These are phyloP conservation scores for Allantophomopsis cytisporea DNA, from an alignment of 2,329 filamentous ascomycete genomes.

Conservation along the genomic window DNA sequence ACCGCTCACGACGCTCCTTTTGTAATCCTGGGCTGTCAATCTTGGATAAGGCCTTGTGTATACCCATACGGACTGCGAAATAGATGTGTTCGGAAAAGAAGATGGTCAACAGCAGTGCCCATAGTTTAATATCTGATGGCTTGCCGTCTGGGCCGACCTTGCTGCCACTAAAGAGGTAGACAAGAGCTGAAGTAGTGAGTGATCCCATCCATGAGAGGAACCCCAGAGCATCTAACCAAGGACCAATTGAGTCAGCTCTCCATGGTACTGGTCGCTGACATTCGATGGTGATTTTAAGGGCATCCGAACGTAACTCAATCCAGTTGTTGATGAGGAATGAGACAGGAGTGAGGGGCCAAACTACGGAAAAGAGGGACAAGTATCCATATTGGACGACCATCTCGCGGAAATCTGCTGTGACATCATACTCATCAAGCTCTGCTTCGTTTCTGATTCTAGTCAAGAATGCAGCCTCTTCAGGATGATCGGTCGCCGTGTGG, in stretches of 20 bases:
- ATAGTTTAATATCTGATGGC: slow-evolving; percentile 59
- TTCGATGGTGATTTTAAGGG: slow-evolving; percentile 83
- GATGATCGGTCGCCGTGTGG: slow-evolving; percentile 45
- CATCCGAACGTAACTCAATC: slow-evolving; percentile 86
- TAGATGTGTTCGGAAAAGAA: slow-evolving; percentile 85
- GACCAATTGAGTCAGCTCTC: slow-evolving; percentile 86
- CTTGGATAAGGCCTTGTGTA: slow-evolving; percentile 62
- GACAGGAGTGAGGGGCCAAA: slow-evolving; percentile 86
- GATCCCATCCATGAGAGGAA: slow-evolving; percentile 93
- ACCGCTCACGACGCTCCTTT: slow-evolving; percentile 73
- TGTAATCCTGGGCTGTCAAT: slow-evolving; percentile 78
- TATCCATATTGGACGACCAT: slow-evolving; percentile 87
- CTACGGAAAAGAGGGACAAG: slow-evolving; percentile 77
- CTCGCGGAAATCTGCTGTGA: slow-evolving; percentile 80
- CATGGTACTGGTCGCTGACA: slow-evolving; percentile 82
- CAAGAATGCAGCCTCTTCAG: slow-evolving; percentile 72
- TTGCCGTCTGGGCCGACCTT: slow-evolving; percentile 50
- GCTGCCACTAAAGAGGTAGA: slow-evolving; percentile 74
- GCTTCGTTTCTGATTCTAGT: slow-evolving; percentile 71
- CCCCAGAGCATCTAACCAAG: slow-evolving; percentile 74
- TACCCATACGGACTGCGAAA: slow-evolving; percentile 59
- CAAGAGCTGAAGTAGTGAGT: slow-evolving; percentile 73
- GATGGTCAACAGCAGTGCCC: slow-evolving; percentile 70
- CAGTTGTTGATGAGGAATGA: slow-evolving; percentile 93
- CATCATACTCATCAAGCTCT: slow-evolving; percentile 73